These are phyloP conservation scores for Stellera chamaejasme DNA, from an alignment of 345 rosid genomes.

Conservation along the genomic window DNA sequence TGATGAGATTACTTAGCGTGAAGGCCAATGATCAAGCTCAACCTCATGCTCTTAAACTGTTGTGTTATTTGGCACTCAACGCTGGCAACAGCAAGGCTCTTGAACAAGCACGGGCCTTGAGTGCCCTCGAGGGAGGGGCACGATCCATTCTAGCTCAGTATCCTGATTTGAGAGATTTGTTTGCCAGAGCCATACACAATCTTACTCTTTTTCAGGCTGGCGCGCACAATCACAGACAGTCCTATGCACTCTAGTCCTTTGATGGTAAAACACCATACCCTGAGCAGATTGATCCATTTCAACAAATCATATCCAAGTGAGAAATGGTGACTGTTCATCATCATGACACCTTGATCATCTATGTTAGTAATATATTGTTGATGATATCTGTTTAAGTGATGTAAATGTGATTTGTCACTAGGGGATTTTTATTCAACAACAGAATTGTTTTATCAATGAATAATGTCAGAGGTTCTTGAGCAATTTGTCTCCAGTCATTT, in stretches of 20 bases:
- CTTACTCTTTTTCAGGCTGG: slow-evolving; percentile 45
- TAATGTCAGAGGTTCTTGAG: too few relatives aligned
- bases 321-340: too few relatives aligned
- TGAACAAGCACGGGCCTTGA: slow-evolving; percentile 47
- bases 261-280: neutral
- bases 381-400: too few relatives aligned
- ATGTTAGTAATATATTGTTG: too few relatives aligned
- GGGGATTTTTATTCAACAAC: too few relatives aligned
- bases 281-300: neutral
- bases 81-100: slow-evolving; percentile 51
- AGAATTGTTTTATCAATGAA: too few relatives aligned
- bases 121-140: slow-evolving; percentile 35
- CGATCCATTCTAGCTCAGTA: slow-evolving; percentile 33
- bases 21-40: slow-evolving; percentile 26
- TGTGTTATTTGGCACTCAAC: slow-evolving; percentile 45
- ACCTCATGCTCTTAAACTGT: slow-evolving; percentile 27
- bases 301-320: too few relatives aligned
- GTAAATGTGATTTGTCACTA: too few relatives aligned
- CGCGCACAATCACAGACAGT: slow-evolving; percentile 26
- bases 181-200: slow-evolving; percentile 33
- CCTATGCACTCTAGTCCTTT: neutral
- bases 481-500: too few relatives aligned
- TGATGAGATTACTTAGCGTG: slow-evolving; percentile 27
- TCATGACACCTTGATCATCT: too few relatives aligned
- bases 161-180: slow-evolving; percentile 43